phyloP scores from a whole-genome alignment of 83 land plant species.

The Diphasiastrum complanatum region DNA sequence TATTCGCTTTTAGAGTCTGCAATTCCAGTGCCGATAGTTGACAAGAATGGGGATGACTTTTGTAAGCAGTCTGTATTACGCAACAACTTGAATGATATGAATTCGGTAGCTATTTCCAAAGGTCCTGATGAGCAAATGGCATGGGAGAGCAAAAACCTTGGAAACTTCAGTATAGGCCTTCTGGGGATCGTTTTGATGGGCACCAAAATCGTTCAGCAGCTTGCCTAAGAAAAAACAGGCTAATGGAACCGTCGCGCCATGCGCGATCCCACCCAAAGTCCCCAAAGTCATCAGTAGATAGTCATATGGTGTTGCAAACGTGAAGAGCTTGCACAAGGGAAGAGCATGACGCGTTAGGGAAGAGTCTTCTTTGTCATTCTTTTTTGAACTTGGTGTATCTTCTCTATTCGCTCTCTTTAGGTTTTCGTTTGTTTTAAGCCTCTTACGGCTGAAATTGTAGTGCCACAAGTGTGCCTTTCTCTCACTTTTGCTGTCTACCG shows the following conservation, averaged over 20 bases:
- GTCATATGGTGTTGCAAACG: conserved; percentile 23
- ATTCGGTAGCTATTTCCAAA: neutral
- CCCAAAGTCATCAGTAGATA: conserved; percentile 25
- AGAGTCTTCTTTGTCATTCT: too few relatives aligned
- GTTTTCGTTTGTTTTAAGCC: too few relatives aligned
- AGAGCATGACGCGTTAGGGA: too few relatives aligned
- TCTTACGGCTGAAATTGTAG: too few relatives aligned
- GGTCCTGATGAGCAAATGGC: neutral
- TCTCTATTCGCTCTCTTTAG: too few relatives aligned
- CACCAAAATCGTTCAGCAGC: conserved; percentile 24
- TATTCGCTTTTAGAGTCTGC: too few relatives aligned
- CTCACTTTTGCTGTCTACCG: too few relatives aligned
- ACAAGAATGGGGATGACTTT: neutral
- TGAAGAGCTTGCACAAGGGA: conserved; percentile 24
- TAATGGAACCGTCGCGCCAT: conserved; percentile 27
- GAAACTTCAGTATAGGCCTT: neutral
- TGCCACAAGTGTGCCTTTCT: too few relatives aligned
- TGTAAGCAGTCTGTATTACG: too few relatives aligned
- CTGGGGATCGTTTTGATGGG: neutral
- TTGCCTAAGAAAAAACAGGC: conserved; percentile 22
- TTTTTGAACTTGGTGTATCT: too few relatives aligned
- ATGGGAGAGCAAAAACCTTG: conserved; percentile 2
- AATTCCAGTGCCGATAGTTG: too few relatives aligned
- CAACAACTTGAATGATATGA: neutral
- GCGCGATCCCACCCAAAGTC: conserved; percentile 15